phyloP scores from a whole-genome alignment of 768 basidiomycete genomes.

The Sporobolomyces phaffii region DNA sequence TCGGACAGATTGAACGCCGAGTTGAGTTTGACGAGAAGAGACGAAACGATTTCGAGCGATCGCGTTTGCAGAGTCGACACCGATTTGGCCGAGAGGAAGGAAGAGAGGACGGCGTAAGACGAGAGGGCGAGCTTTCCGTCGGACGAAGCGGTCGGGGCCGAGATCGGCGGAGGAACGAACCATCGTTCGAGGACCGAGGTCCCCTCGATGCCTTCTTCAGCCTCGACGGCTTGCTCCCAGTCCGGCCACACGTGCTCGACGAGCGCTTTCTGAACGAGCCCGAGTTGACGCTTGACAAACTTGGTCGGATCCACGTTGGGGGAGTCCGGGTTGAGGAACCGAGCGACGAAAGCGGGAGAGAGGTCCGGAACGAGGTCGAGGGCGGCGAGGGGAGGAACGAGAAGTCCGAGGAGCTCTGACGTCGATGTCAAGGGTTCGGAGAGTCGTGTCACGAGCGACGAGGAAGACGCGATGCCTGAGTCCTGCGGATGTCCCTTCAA shows the following conservation, averaged over 20 bases:
- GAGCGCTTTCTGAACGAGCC: constrained; percentile 30
- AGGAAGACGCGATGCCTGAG: neutral
- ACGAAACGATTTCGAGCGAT: constrained; percentile 12
- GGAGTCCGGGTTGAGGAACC: neutral
- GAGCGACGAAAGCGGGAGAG: neutral
- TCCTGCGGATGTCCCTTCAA: no score
- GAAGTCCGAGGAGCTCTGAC: constrained; percentile 11
- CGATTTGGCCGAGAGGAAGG: constrained; percentile 16
- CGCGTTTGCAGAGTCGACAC: neutral
- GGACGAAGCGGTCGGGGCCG: neutral
- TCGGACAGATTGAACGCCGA: constrained; percentile 2
- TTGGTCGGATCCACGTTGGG: neutral
- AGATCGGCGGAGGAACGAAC: constrained; percentile 23
- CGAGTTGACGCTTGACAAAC: constrained; percentile 29
- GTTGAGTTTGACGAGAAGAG: constrained; percentile 7
- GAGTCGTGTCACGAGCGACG: constrained; percentile 2
- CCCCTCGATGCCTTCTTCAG: neutral
- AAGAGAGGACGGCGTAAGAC: constrained; percentile 24
- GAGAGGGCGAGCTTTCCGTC: constrained; percentile 12
- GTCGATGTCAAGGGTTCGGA: constrained; percentile 9
- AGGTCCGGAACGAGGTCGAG: constrained; percentile 20
- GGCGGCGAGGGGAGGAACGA: constrained; percentile 16
- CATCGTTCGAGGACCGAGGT: constrained; percentile 17
- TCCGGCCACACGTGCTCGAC: constrained; percentile 35
- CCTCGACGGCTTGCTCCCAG: constrained; percentile 22